Percentiles rank a stretch among this genome's conserved stretches.
phyloP scores from a whole-genome alignment of 2,329 filamentous ascomycete genomes.

The Colletotrichum brevisporum region DNA sequence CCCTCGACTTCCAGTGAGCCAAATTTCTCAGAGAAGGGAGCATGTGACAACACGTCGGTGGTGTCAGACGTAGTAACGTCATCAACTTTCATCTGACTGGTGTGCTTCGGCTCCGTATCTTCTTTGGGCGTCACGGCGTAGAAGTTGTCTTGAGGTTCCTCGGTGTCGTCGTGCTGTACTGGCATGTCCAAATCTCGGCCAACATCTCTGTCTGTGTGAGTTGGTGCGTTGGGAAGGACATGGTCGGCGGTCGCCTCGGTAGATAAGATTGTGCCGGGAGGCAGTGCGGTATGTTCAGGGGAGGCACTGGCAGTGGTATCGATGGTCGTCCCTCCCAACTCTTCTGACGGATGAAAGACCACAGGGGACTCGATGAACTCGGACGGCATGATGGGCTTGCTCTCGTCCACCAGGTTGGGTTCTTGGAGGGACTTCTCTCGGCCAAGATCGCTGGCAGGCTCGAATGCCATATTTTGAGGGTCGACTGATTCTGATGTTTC shows the following conservation, averaged over 20 bases:
- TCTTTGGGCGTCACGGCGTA: constrained; percentile 53
- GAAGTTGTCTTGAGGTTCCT: constrained; percentile 21
- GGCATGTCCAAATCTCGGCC: background rate
- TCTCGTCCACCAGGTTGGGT: no score
- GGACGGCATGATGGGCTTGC: background rate
- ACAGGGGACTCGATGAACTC: background rate
- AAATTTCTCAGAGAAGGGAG: no score
- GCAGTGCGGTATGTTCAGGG: background rate
- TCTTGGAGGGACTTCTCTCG: no score
- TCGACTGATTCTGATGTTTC: no score
- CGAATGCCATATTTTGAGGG: no score
- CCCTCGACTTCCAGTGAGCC: background rate
- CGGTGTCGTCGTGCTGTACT: constrained; percentile 14
- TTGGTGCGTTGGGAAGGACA: background rate
- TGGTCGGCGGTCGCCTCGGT: background rate
- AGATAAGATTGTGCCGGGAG: background rate
- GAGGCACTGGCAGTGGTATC: background rate
- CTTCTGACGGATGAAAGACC: background rate
- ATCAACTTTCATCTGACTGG: constrained; percentile 17
- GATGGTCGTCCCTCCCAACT: background rate
- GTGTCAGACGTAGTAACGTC: background rate
- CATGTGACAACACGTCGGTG: background rate
- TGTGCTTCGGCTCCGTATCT: constrained; percentile 44
- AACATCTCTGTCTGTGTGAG: background rate
- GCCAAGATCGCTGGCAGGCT: no score